Evolutionary conservation across 768 basidiomycete species (phyloP).

Genomic region (Lactarius hengduanensis): DNA sequence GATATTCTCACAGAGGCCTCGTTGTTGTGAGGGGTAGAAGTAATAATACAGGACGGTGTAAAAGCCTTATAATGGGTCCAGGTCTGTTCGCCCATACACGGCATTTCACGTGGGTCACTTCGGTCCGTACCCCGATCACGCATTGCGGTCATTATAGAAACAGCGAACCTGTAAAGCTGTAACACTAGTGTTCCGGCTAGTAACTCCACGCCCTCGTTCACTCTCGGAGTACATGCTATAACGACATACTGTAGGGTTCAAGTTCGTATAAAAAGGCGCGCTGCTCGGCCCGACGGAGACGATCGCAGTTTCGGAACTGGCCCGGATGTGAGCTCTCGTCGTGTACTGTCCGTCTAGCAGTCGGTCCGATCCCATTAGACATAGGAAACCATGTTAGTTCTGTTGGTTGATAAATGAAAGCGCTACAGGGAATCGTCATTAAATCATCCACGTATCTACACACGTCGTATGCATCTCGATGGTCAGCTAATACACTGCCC

Average conservation of each 20-base stretch:
- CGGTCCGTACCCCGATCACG: not conserved
- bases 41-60: not conserved
- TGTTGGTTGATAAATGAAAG: not conserved
- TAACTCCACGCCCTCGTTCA: no score
- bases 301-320: not conserved
- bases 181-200: no score
- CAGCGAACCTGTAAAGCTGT: no score
- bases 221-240: no score
- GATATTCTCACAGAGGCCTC: not conserved
- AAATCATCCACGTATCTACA: not conserved
- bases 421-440: not conserved
- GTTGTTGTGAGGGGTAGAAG: not conserved
- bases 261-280: no score
- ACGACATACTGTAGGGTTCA: no score
- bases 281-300: no score
- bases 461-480: no score
- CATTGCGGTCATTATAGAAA: no score
- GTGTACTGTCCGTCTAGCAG: not conserved
- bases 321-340: not conserved
- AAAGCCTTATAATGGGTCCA: not conserved
- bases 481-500: conserved; percentile 14
- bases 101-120: conserved; percentile 1
- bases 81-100: not conserved
- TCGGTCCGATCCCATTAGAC: not conserved
- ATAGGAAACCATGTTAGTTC: not conserved